phyloP scores from a whole-genome alignment of 2,329 filamentous ascomycete genomes.

The Venturiaceae sp. region DNA sequence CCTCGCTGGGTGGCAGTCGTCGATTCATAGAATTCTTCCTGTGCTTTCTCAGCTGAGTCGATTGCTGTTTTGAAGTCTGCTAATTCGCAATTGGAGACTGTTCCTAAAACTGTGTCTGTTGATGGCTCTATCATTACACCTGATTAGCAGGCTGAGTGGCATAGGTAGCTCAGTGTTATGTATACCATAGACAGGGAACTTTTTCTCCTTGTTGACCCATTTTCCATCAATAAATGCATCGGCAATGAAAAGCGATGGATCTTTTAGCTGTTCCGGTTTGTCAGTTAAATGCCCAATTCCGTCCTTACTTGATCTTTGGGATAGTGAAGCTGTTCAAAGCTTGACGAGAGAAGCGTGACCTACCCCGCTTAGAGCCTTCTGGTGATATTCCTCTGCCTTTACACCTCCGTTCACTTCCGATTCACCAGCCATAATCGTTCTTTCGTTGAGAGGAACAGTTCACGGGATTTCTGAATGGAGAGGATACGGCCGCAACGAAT shows the following conservation, averaged over 20 bases:
- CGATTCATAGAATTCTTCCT: slow-evolving; percentile 8
- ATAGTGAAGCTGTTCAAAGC: neutral
- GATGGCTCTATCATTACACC: slow-evolving; percentile 14
- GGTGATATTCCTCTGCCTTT: neutral
- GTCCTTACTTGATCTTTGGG: no score
- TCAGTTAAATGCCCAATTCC: no score
- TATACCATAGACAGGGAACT: slow-evolving; percentile 9
- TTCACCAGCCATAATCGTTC: neutral
- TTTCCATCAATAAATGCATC: slow-evolving; percentile 9
- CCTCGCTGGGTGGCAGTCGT: slow-evolving; percentile 15
- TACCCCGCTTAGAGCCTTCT: slow-evolving; percentile 3
- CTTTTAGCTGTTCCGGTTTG: slow-evolving; percentile 9
- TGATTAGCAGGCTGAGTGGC: no score
- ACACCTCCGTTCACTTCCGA: neutral
- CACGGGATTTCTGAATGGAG: neutral
- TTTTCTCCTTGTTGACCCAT: slow-evolving; percentile 6
- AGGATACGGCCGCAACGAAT: neutral
- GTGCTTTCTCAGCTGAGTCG: slow-evolving; percentile 11
- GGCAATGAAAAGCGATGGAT: slow-evolving; percentile 8
- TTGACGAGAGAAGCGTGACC: neutral
- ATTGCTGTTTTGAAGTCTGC: slow-evolving; percentile 15
- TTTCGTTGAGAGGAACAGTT: neutral
- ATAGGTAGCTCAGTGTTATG: neutral
- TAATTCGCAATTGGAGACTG: slow-evolving; percentile 13
- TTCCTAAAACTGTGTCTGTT: slow-evolving; percentile 12